A percentile compares a stretch with the other conserved stretches of the same genome.
Evolutionary conservation across 2,329 filamentous ascomycete genomes (phyloP).

Genomic region (Fusarium sp.): DNA sequence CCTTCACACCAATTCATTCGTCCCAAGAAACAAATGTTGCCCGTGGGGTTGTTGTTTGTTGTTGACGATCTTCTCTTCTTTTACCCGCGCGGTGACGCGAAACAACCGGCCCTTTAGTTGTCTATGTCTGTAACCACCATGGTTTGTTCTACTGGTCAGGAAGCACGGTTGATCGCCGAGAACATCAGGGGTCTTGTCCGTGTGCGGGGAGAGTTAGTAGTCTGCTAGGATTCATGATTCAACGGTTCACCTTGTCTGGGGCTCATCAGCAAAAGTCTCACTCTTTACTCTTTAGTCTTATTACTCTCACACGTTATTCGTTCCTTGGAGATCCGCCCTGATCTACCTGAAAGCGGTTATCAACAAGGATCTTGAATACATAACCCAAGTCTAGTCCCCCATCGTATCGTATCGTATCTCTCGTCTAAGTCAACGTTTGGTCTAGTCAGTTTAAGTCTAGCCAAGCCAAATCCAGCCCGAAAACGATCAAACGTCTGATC

Average conservation of each 20-base stretch:
- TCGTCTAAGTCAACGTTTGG: constrained; percentile 16
- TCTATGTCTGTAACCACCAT: constrained; percentile 35
- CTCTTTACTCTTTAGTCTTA: constrained; percentile 7
- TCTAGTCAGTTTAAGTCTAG: constrained; percentile 1
- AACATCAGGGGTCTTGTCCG: constrained; percentile 21
- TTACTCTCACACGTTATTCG: constrained; percentile 22
- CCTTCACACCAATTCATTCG: neutral
- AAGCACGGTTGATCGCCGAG: constrained; percentile 25
- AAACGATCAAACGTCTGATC: constrained; percentile 13
- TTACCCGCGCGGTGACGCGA: constrained; percentile 44
- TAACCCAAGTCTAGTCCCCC: constrained; percentile 10
- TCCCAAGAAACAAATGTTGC: constrained; percentile 1
- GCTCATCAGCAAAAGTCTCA: constrained; percentile 31
- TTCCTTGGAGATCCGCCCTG: constrained; percentile 17
- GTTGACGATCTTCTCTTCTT: constrained; percentile 1
- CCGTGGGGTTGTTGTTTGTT: neutral
- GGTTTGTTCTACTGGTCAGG: constrained; percentile 33
- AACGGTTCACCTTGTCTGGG: constrained; percentile 25
- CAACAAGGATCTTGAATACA: constrained; percentile 19
- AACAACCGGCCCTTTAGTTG: constrained; percentile 29
- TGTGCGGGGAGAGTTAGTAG: constrained; percentile 17
- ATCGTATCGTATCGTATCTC: neutral
- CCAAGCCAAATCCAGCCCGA: constrained; percentile 35
- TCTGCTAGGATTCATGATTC: constrained; percentile 6
- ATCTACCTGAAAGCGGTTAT: constrained; percentile 11